Evolutionary conservation across 371 early-diverging fungal genomes (phyloP).

Genomic region (Scutellospora calospora): DNA sequence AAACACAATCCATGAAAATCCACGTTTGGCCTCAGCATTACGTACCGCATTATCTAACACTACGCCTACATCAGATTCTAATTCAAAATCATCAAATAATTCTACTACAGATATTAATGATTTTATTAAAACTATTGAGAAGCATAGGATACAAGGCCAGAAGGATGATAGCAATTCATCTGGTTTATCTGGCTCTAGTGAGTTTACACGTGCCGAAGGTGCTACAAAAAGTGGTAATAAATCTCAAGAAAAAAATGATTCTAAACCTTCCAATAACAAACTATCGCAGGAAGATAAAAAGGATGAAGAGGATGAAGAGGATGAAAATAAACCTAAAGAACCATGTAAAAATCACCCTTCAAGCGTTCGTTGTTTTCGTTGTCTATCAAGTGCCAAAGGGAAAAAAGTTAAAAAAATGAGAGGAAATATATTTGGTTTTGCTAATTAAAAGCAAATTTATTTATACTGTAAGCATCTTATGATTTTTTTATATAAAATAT

Average conservation of each 20-base stretch:
- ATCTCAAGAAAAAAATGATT: not conserved
- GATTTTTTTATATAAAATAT: too few species aligned
- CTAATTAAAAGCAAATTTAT: not conserved
- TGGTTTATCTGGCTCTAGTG: not conserved
- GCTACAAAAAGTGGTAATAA: not conserved
- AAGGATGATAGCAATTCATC: constrained; percentile 21
- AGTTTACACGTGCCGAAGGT: not conserved
- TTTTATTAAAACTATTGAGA: constrained; percentile 12
- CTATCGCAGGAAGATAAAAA: not conserved
- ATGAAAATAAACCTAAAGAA: not conserved
- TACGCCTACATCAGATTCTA: constrained; percentile 14
- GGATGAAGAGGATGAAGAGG: constrained; percentile 34
- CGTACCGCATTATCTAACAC: constrained; percentile 36
- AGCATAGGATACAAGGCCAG: constrained; percentile 1
- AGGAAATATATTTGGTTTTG: constrained; percentile 41
- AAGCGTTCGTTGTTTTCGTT: constrained; percentile 44
- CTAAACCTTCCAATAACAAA: not conserved
- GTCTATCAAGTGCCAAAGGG: constrained; percentile 30
- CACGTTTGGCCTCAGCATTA: constrained; percentile 37
- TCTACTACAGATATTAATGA: not conserved
- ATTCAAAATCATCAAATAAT: not conserved
- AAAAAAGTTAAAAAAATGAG: constrained; percentile 38
- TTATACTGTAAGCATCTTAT: too few species aligned
- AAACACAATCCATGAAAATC: constrained; percentile 25
- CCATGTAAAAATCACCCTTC: constrained; percentile 44